Evolutionary conservation across 2,329 filamentous ascomycete genomes (phyloP), one percentile per base, ranked within the genome.

Genomic region (Pseudophaeomoniella oleicola): DNA sequence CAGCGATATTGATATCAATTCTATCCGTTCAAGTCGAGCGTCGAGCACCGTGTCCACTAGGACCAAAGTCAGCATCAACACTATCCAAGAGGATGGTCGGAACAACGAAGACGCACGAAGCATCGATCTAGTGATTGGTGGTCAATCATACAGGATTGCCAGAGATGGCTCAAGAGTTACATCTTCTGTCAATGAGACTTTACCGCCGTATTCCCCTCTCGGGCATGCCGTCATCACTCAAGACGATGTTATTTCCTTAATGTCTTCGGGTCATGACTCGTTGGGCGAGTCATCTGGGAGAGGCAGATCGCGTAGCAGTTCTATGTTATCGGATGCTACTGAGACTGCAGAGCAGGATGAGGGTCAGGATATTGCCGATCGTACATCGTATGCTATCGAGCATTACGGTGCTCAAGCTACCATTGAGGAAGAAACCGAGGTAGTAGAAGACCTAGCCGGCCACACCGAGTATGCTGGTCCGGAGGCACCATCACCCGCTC

Each of bases 21-120:
- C 22, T 27, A n/a, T 27, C n/a, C 32, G 32, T 10, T n/a, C 32
- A 16, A 54, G 51, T 32, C 42, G 52, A 29, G 45, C 52, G 17
- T 54, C 51, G 4, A 52, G 49, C 31, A 47, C 52, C 15, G 39
- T 54, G 3, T 55, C 52, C 3, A 53, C 50, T 15, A 43, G 44
- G 29, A 53, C 51, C 10, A 48, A 42, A 19, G 42, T 48, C 19
- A 51, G 49, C n/a, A 53, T 49, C 17, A 44, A 36, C 13, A 51
- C 50, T n/a, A 27, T 51, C 12, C 43, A 47, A 17, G 46, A 48
- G 4, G 46, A 48, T 36, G 34, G 37, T 5, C 41, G 40, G 29
- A 47, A 43, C n/a, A 42, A 43, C 16, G 46, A 48, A 5, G 46
- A 49, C 38, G 45, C 46, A 4, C 42, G 47, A 29, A 54, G 51